Evolutionary conservation across 495 filamentous ascomycete species (phyloP).

Genomic region (Astrothelium macrocarpum): DNA sequence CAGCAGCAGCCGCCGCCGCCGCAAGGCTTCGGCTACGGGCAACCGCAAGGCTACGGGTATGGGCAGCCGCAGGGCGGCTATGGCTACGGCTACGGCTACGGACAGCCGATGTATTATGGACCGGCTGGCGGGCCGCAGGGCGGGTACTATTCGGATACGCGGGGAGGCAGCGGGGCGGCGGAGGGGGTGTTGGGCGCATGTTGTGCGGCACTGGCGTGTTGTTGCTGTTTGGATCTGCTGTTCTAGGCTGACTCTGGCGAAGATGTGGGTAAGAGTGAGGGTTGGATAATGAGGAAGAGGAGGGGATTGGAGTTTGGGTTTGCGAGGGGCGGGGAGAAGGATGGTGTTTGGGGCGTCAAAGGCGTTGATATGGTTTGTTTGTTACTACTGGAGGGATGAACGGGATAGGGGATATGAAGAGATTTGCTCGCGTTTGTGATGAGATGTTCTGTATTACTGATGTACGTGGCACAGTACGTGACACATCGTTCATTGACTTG

Average conservation of each 20-base stretch:
- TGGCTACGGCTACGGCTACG: conserved; percentile 4
- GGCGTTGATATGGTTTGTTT: not conserved
- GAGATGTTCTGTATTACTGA: too few relatives aligned
- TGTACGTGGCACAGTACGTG: too few relatives aligned
- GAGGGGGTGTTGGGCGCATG: conserved; percentile 28
- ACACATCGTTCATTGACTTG: too few relatives aligned
- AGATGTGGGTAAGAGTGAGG: not conserved
- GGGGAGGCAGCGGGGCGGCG: conserved; percentile 12
- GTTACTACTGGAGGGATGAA: too few relatives aligned
- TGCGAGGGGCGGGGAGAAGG: not conserved
- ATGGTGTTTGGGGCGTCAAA: not conserved
- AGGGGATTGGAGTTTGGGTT: not conserved
- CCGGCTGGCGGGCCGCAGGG: conserved; percentile 1
- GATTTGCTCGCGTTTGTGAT: too few relatives aligned
- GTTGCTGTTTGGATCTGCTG: conserved; percentile 36
- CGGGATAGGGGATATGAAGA: too few relatives aligned
- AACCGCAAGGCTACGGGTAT: too few relatives aligned
- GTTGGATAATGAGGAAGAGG: not conserved
- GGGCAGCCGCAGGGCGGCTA: not conserved
- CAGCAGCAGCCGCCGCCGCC: not conserved
- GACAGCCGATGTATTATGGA: conserved; percentile 15
- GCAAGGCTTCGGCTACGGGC: conserved; percentile 11
- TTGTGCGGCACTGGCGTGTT: conserved; percentile 30
- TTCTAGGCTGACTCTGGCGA: conserved; percentile 19
- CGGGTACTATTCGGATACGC: conserved; percentile 12